Base-by-base conservation (phyloP, 202 grass and related monocot genomes). In the Panicum hallii region DNA sequence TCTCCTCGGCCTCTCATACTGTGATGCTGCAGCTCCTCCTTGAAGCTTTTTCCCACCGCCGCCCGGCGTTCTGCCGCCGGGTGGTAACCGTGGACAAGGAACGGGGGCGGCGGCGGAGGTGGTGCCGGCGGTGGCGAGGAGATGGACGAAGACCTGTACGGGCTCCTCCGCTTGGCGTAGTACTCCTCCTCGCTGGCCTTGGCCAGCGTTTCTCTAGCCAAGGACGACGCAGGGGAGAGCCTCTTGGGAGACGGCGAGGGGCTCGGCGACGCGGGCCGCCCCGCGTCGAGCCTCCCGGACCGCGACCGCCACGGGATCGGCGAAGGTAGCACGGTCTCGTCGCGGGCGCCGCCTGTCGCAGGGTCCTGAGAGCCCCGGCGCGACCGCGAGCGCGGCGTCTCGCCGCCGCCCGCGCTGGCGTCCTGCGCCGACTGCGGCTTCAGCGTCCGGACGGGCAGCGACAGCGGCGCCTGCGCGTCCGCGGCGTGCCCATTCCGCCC, bases 301-400 rank as follows among this genome's bases (percentile, higher is more conserved):
- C 90, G 79, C 9, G 91, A 92, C 20, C 84, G 56, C 97, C 97
- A 99, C 77, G 97, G 96, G 75, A 94, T 92, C 44, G 97, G 97
- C 79, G 97, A 99, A 47, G 86, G 93, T 48, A 96, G 91, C 63
- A 89, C 97, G 30, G 78, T 77, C 7, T 65, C 74, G 6, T 77
- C 67, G 7, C 32, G 71, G 71, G 6, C 77, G 44, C 57, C 28
- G 84, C 45, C 14, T 4, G 36, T 38, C 36, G 55, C 26, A 2
- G 75, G 4, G 23, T 71, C 73, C 8, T 19, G 78, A 19, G 69
- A 60, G 38, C 28, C 38, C 3, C 43, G 41, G 1, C 72, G 65
- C 32, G 58, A 58, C 8, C 50, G 20, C 55, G 71, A 26, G 20
- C 67, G 32, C 6, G 32, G 49, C 58, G 79, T 60, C 38, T 36